Evolutionary conservation across 176 grass and related monocot genomes (phyloP), one percentile per base, ranked within the genome.

Genomic region (Zizania latifolia): DNA sequence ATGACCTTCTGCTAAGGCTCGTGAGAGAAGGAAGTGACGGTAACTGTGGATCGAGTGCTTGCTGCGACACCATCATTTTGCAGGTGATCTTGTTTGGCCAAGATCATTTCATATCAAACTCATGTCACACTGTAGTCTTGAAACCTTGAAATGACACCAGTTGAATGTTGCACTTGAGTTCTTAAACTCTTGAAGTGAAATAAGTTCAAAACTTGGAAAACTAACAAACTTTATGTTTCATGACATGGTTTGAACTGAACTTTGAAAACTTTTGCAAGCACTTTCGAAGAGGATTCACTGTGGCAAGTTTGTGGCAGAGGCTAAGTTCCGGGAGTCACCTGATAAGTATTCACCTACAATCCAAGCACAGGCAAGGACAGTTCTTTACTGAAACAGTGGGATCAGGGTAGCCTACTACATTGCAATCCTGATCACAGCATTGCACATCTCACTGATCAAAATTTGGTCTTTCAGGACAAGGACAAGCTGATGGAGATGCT

Each of bases 31-130:
- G 77, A 59, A 87, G 72, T 70, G 89, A 91, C 45, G 84, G 84
- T 21, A 87, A 91, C 68, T 78, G 81, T 81, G 89, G 89, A 26
- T 91, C 89, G 15, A 87, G 71, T 30, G 66, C 89, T 54, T 81
- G 84, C 59, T 87, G 89, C 9, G 89, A 91, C 40, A 87, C 84
- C 26, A 81, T 91, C 10, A 73, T 81, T 58, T 78, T 87, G 62
- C 89, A 91, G 84, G 89, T 91, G 64, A 54, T 14, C 2, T 65
- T 48, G 41, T 17, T 33, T 32, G 6, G 34, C n/a, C 29, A 10
- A 48, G 43, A 35, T 48, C 61, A 53, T 9, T 63, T 12, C 28
- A 13, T 1, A 13, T 77, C 2, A 34, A 32, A 50, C 22, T 24
- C 28, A 12, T 21, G 41, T 32, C 41, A 19, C 28, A 11, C 19